Evolutionary conservation across 257 asterid genomes (phyloP), one percentile per base, ranked within the genome.

Genomic region (Solanum infundibuliforme): DNA sequence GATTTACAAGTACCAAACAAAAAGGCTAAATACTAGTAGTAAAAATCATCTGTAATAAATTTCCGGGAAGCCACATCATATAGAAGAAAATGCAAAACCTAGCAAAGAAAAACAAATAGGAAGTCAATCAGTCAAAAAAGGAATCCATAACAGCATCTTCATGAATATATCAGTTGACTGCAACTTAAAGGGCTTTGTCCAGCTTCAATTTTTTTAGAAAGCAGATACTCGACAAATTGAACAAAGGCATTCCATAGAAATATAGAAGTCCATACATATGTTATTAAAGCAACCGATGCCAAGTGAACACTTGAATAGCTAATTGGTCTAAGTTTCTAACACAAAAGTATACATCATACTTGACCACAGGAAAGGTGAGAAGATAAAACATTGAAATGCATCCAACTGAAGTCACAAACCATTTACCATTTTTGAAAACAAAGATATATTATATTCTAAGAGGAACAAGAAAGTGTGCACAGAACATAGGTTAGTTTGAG

Each of bases 1-100:
- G 89, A 91, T 88, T 87, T 87, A 90, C 92, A 85, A 89, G 87
- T 86, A 89, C 86, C 89, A 88, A 88, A 90, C 88, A 86, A 86
- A 92, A 86, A 89, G 91, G 85, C 88, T 85, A 87, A 89, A 75
- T 75, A 88, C 46, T 81, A 91, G 88, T 79, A 88, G 66, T 27
- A 79, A 27, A 79, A 27, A 79, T 20, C 85, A 27, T 43, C 85
- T 43, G 39, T 8, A n/a, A 79, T 25, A 41, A 41, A 43, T 79
- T 41, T 79, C 84, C 14, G 65, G 29, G 84, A 79, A 41, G 84
- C 65, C 7, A 41, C 65, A 16, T 79, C 84, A 79, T 79, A 58
- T 35, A 12, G 65, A 25, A 79, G 84, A 79, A 79, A 79, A 25
- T 79, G 38, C 23, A 27, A 79, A 79, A 25, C 84, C 66, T 79